Conservation (phyloP, 352 stramenopile species). For the Globisporangium sylvaticum region DNA sequence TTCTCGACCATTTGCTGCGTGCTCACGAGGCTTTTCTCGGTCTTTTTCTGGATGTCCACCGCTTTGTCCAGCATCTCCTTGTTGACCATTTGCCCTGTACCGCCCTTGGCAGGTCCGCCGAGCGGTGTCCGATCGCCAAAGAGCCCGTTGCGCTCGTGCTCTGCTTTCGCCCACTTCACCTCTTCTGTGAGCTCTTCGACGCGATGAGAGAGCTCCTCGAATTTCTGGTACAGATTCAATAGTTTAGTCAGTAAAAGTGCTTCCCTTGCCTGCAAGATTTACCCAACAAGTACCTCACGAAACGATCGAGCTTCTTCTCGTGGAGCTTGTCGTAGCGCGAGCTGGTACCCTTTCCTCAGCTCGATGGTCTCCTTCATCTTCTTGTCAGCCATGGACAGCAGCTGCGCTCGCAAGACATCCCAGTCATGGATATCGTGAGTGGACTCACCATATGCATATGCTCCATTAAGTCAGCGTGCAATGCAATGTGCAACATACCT, state of each 20-base stretch:
- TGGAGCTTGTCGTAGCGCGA: constrained; percentile 71
- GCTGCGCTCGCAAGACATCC: constrained; percentile 22
- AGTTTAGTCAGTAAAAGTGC: not conserved
- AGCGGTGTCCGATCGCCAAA: constrained; percentile 58
- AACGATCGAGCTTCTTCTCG: constrained; percentile 64
- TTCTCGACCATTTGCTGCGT: constrained; percentile 85
- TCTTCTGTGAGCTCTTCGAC: constrained; percentile 80
- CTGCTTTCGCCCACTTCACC: constrained; percentile 74
- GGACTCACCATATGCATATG: not conserved
- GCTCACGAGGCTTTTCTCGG: constrained; percentile 78
- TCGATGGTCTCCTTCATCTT: constrained; percentile 82
- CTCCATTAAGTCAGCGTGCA: not conserved
- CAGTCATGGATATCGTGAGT: not conserved
- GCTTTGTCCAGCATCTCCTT: constrained; percentile 74
- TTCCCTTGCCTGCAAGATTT: not conserved
- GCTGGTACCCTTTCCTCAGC: constrained; percentile 84
- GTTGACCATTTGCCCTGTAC: constrained; percentile 40
- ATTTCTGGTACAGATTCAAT: constrained; percentile 47
- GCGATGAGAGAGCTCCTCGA: constrained; percentile 71
- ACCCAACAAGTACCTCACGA: constrained; percentile 41
- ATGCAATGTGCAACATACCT: constrained; percentile 31
- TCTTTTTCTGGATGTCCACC: constrained; percentile 81
- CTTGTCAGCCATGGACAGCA: constrained; percentile 73
- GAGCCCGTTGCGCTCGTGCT: constrained; percentile 71
- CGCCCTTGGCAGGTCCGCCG: constrained; percentile 22